Evolutionary conservation across 139 green algal species (phyloP).

Genomic region (Chlamydomonas incerta): DNA sequence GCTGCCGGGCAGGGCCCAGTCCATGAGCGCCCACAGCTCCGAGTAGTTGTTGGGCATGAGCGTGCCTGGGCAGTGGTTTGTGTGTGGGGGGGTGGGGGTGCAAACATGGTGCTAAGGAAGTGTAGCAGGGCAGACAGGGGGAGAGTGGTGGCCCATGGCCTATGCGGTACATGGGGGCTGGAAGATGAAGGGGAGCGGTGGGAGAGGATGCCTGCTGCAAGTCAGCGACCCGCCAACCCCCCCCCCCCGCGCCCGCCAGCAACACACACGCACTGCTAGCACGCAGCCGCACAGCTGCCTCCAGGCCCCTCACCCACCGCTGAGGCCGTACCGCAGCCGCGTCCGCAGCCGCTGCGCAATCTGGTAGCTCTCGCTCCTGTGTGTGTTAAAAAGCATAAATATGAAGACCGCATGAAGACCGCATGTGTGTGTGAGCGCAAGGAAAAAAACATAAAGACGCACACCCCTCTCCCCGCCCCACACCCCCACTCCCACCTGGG

Average conservation of each 20-base stretch:
- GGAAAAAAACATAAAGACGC: too few species aligned
- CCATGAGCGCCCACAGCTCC: constrained; percentile 71
- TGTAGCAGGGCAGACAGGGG: too few species aligned
- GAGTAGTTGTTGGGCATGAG: constrained; percentile 75
- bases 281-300: too few species aligned
- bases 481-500: background rate
- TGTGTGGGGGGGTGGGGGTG: background rate
- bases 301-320: constrained; percentile 23
- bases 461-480: background rate
- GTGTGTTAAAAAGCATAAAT: too few species aligned
- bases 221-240: background rate
- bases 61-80: constrained; percentile 20
- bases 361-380: constrained; percentile 28
- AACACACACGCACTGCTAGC: too few species aligned
- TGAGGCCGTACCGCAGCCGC: constrained; percentile 55
- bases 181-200: constrained; percentile 25
- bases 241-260: too few species aligned
- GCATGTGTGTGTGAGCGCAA: too few species aligned
- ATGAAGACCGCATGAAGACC: too few species aligned
- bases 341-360: constrained; percentile 50
- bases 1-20: constrained; percentile 53
- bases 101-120: too few species aligned
- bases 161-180: too few species aligned
- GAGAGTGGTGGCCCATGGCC: too few species aligned
- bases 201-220: constrained; percentile 10